Evolutionary conservation across 2,329 filamentous ascomycete species (phyloP), one percentile per base, ranked within the genome.

Genomic region (Trichoderma lentiforme): DNA sequence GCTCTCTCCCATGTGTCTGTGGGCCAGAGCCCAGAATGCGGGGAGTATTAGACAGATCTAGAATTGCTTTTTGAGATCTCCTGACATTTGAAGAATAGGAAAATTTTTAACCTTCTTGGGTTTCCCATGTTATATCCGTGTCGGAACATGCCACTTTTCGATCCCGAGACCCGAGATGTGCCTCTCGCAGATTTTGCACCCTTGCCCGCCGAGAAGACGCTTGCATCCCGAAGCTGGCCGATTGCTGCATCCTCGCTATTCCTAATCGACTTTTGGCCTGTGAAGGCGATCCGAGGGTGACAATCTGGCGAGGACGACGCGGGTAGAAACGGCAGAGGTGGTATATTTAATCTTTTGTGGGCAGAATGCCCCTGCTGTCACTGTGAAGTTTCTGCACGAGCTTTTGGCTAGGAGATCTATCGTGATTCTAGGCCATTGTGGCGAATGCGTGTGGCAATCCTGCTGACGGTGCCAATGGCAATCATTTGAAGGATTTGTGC

Each of bases 11-110:
- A 72, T 72, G 71, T 70, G 71, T 66, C 66, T 70, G 71, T 64
- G 69, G 63, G 71, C 71, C 71, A 51, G 30, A 62, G n/a, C 57
- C 36, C 36, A 51, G 65, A 70, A 72, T 72, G 65, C 64, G 64
- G 71, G 70, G 71, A 60, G 60, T 53, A 36, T 15, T 36, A 36
- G 15, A 39, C 18, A 39, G 47, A 72, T 32, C 66, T 70, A 21
- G 47, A 56, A 32, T 51, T 61, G 43, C 53, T 47, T 68, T 43
- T 62, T 24, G 2, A 51, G 43, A 71, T 67, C 60, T 57, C 60
- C 39, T 67, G 70, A 58, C 39, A 53, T 34, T 34, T 15, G 53
- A 47, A 43, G 26, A 28, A 30, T 12, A 39, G 28, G 21, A 24
- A 2, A 11, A 56, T 69, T 12, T 34, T 51, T 51, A 47, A 28